phyloP scores from a whole-genome alignment of 306 rosid species.

The Castanea sativa region DNA sequence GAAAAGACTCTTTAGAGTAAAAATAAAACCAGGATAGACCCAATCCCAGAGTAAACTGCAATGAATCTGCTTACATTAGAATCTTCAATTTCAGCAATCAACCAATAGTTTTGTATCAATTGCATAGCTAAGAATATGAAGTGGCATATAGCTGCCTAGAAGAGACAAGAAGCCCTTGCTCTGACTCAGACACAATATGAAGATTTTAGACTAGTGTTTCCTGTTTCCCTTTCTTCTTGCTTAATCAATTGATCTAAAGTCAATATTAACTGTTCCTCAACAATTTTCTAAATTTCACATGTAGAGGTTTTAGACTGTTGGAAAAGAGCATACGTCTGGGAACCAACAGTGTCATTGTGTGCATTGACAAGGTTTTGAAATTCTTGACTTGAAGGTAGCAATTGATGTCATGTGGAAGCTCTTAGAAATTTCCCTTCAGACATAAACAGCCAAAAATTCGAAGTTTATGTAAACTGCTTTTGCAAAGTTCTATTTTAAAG shows the following conservation, averaged over 20 bases:
- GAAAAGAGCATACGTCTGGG: constrained; percentile 10
- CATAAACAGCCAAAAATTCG: constrained; percentile 39
- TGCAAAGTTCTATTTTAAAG: neutral
- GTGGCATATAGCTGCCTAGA: constrained; percentile 19
- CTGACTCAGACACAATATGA: constrained; percentile 48
- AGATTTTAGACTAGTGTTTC: constrained; percentile 50
- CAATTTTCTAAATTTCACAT: constrained; percentile 22
- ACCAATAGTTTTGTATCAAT: constrained; percentile 43
- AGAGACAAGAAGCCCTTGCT: constrained; percentile 41
- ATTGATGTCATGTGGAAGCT: constrained; percentile 41
- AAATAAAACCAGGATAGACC: constrained; percentile 14
- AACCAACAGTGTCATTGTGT: constrained; percentile 43
- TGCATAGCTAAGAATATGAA: constrained; percentile 32
- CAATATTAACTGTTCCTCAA: constrained; percentile 5
- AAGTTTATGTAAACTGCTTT: neutral
- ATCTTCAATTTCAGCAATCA: constrained; percentile 47
- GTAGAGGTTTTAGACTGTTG: neutral
- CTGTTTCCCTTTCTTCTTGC: constrained; percentile 51
- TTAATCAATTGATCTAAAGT: constrained; percentile 40
- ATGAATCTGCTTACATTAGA: constrained; percentile 25
- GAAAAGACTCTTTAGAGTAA: constrained; percentile 30
- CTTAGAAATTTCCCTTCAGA: constrained; percentile 36
- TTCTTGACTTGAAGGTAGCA: constrained; percentile 39
- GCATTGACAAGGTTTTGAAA: constrained; percentile 60
- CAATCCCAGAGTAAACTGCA: constrained; percentile 35